Base-by-base conservation (phyloP, 345 rosid species). In the Eucalyptus paniculata region DNA sequence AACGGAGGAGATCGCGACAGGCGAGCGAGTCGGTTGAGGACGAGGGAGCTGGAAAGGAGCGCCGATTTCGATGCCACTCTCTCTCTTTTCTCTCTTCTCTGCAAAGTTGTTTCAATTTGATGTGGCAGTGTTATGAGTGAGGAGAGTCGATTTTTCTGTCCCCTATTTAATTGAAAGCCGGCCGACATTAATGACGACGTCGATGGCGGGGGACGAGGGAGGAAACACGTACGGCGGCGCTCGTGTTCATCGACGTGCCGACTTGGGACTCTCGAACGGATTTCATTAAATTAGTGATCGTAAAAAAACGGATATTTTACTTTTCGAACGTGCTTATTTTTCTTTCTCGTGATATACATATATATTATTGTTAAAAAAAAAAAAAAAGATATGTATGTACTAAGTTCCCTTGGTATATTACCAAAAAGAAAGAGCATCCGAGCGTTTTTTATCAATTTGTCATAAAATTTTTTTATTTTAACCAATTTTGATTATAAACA, bases 401-500 rank as follows among this genome's bases (percentile, higher is more conserved):
- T 72, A 37, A 72, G 37, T 34, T 60, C 6, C 77, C 77, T n/a
- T 16, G 23, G 23, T 13, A 65, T 65, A 32, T 17, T 32, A 67
- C 23, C 80, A 19, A 67, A 16, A 8, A 17, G 2, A 32, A 32
- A 67, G 42, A 32, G 4, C 1, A 19, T 32, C 2, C n/a, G n/a
- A n/a, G n/a, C n/a, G n/a, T n/a, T n/a, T n/a, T 56, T 56, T 24
- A 2, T 56, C 28, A 24, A 23, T 24, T 56, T 23, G 6, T 10
- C 1, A 9, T 24, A 23, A 54, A 23, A 4, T 0, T 5, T 23
- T 23, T 24, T 24, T 19, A 8, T 1, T 51, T 53, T 53, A 0
- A 2, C 0, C 13, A 24, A 10, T 24, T 56, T 56, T 24, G 0
- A 56, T 56, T 24, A 4, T 24, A 23, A 56, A 56, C 0, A n/a